Evolutionary conservation across 768 basidiomycete species (phyloP).

Genomic region (Hygrophorus russula): DNA sequence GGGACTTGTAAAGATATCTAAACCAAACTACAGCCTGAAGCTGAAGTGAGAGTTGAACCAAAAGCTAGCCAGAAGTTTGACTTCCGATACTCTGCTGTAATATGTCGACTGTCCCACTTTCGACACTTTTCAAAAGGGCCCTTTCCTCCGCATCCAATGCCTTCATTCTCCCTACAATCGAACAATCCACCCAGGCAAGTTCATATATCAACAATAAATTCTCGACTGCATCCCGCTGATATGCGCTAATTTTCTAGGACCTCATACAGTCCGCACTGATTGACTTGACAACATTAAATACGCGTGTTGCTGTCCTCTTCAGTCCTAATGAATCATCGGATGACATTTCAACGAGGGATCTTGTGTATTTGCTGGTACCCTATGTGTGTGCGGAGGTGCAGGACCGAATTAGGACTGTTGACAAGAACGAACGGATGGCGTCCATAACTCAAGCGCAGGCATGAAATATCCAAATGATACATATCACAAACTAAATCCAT

Average conservation of each 20-base stretch:
- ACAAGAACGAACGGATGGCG: constrained; percentile 45
- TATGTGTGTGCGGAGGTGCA: constrained; percentile 58
- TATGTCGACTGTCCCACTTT: constrained; percentile 21
- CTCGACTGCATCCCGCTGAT: not conserved
- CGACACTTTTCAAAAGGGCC: constrained; percentile 24
- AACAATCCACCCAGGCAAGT: constrained; percentile 32
- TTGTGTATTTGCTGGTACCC: constrained; percentile 67
- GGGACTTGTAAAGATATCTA: too few relatives aligned
- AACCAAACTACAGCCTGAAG: too few relatives aligned
- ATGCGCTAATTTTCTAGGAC: constrained; percentile 27
- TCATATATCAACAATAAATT: not conserved
- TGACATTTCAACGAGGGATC: constrained; percentile 68
- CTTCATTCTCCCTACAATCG: constrained; percentile 25
- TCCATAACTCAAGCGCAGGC: constrained; percentile 51
- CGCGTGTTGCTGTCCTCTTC: constrained; percentile 56
- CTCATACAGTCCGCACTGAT: constrained; percentile 41
- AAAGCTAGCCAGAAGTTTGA: too few relatives aligned
- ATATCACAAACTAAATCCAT: not conserved
- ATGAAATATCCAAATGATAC: constrained; percentile 12
- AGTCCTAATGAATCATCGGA: constrained; percentile 77
- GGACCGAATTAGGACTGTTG: constrained; percentile 43
- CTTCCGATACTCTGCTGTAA: not conserved
- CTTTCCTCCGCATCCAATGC: constrained; percentile 29
- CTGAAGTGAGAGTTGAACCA: too few relatives aligned
- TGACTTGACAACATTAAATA: constrained; percentile 43